Percentiles rank a stretch among this genome's conserved stretches.
Conservation (phyloP, 371 early-diverging fungal species). For the Syncephalis fuscata region DNA sequence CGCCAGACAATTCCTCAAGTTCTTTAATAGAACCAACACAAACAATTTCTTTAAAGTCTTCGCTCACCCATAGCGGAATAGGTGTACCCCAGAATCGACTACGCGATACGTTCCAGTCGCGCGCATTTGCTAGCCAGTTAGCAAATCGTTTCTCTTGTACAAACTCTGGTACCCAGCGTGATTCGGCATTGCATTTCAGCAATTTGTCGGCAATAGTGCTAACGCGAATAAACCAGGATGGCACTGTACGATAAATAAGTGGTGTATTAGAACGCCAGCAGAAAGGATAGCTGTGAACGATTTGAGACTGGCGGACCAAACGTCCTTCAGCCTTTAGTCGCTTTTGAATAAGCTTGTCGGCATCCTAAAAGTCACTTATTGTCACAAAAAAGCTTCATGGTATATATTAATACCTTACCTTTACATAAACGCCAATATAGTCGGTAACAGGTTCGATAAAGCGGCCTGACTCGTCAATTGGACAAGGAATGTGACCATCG, state of each 20-base stretch:
- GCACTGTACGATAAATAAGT: conserved; percentile 96
- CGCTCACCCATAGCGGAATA: conserved; percentile 97
- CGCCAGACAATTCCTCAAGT: conserved; percentile 83
- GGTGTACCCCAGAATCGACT: conserved; percentile 99
- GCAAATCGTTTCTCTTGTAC: conserved; percentile 98
- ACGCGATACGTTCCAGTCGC: conserved; percentile 99
- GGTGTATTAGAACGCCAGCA: conserved; percentile 98
- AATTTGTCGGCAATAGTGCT: conserved; percentile 72
- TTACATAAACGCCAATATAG: conserved; percentile 84
- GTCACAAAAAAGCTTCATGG: neutral
- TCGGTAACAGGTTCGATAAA: conserved; percentile 78
- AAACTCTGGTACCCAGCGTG: conserved; percentile 96
- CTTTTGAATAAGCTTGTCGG: conserved; percentile 95
- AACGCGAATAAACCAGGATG: conserved; percentile 98
- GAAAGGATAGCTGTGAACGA: conserved; percentile 89
- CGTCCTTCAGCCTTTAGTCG: conserved; percentile 69
- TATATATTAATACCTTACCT: conserved; percentile 19
- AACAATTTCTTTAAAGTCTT: conserved; percentile 84
- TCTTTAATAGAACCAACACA: conserved; percentile 95
- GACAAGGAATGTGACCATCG: conserved; percentile 87
- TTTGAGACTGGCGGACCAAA: conserved; percentile 75
- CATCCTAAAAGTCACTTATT: conserved; percentile 30
- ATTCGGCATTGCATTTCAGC: conserved; percentile 76
- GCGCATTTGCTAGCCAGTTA: conserved; percentile 97
- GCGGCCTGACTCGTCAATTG: conserved; percentile 86